Conservation (phyloP, 257 asterid species). For the Primulina eburnea region DNA sequence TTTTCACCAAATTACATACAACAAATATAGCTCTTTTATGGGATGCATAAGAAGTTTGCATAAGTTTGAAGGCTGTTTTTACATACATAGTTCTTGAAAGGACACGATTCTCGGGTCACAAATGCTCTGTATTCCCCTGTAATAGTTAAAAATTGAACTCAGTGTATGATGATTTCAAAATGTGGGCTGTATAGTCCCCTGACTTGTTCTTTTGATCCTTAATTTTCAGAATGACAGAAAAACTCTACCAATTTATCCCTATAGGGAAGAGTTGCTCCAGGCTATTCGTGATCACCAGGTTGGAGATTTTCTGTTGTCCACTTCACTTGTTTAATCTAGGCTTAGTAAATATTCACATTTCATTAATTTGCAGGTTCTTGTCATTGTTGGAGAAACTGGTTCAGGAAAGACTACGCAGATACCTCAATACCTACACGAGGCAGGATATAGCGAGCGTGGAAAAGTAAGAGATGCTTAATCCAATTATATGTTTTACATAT, state of each 20-base stretch:
- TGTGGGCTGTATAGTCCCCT: constrained; percentile 20
- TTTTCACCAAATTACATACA: too few species aligned
- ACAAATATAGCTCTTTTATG: too few species aligned
- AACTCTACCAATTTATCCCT: constrained; percentile 75
- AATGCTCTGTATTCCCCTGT: background rate
- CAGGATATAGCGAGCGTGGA: constrained; percentile 76
- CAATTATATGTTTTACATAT: background rate
- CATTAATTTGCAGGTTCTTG: constrained; percentile 61
- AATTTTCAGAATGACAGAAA: constrained; percentile 71
- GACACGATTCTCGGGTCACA: background rate
- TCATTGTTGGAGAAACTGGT: constrained; percentile 94
- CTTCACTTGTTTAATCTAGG: constrained; percentile 16
- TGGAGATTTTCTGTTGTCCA: constrained; percentile 20
- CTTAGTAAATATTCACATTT: constrained; percentile 5
- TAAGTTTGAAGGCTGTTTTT: too few species aligned
- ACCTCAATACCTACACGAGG: constrained; percentile 95
- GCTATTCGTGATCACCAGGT: constrained; percentile 83
- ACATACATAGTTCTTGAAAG: too few species aligned
- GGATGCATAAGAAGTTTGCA: too few species aligned
- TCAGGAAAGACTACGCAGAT: constrained; percentile 96
- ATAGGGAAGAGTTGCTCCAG: constrained; percentile 71
- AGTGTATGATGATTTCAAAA: constrained; percentile 7
- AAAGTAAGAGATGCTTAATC: constrained; percentile 38
- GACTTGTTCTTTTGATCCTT: constrained; percentile 18
- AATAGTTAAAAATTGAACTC: background rate